These are phyloP conservation scores for Trichophyton mentagrophytes DNA, from an alignment of 2,329 filamentous ascomycete species.

Conservation along the genomic window DNA sequence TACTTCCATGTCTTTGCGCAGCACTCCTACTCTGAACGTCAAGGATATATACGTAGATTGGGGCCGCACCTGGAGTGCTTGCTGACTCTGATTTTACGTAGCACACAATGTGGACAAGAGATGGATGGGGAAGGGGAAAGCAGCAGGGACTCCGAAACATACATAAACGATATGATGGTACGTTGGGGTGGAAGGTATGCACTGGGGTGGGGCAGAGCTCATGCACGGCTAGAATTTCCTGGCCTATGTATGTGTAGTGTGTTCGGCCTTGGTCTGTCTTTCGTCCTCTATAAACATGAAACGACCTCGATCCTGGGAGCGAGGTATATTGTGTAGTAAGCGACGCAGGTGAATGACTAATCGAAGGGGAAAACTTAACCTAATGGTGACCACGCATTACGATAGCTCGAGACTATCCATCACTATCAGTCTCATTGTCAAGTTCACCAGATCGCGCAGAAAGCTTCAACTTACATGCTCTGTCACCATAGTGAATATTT, in stretches of 20 bases:
- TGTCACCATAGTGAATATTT: background rate
- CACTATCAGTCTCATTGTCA: too few relatives aligned
- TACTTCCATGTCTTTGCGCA: background rate
- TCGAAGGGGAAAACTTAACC: background rate
- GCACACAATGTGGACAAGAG: background rate
- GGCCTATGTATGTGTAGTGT: background rate
- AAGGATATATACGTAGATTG: background rate
- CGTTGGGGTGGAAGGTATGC: background rate
- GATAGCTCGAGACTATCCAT: background rate
- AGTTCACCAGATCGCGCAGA: too few relatives aligned
- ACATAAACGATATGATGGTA: background rate
- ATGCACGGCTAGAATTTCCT: background rate
- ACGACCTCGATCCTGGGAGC: background rate
- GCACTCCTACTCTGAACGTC: background rate
- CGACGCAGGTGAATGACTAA: background rate
- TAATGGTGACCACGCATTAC: background rate
- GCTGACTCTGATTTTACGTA: too few relatives aligned
- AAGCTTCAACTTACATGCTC: too few relatives aligned
- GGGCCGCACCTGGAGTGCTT: background rate
- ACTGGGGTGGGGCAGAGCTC: background rate
- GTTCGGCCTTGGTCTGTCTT: background rate
- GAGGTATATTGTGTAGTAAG: background rate
- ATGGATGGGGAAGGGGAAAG: background rate
- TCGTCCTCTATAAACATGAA: background rate
- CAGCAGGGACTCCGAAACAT: background rate